Evolutionary conservation across 2,329 filamentous ascomycete genomes (phyloP).

Genomic region (Colletotrichum scovillei): DNA sequence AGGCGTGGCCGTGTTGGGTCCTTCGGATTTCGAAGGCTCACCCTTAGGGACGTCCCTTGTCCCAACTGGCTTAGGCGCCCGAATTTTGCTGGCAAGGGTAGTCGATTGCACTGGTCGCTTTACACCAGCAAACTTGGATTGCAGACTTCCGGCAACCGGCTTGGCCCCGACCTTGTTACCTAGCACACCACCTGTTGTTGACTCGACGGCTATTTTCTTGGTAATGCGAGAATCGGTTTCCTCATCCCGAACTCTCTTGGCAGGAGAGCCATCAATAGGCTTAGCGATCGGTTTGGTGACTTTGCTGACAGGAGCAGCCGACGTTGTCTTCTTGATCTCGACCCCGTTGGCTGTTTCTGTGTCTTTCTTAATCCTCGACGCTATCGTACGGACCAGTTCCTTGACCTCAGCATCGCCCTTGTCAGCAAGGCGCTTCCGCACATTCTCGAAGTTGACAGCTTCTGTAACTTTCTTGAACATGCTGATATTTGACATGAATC

Average conservation of each 20-base stretch:
- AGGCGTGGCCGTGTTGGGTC: conserved; percentile 15
- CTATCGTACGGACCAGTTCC: conserved; percentile 68
- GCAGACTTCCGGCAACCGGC: conserved; percentile 44
- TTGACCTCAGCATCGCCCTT: conserved; percentile 75
- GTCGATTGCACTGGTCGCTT: conserved; percentile 40
- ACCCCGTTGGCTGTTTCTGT: conserved; percentile 40
- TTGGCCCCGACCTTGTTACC: conserved; percentile 53
- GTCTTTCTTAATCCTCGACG: conserved; percentile 56
- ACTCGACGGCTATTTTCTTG: conserved; percentile 57
- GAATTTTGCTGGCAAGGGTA: conserved; percentile 61
- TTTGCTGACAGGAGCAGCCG: conserved; percentile 30
- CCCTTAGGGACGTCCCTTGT: conserved; percentile 38
- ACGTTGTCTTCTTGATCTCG: conserved; percentile 39
- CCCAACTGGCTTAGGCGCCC: conserved; percentile 50
- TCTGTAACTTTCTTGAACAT: conserved; percentile 72
- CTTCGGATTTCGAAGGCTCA: conserved; percentile 36
- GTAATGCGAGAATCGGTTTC: conserved; percentile 51
- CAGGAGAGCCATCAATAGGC: conserved; percentile 42
- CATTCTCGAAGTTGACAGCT: conserved; percentile 73
- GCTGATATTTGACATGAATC: conserved; percentile 71
- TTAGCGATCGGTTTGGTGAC: conserved; percentile 46
- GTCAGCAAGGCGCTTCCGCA: conserved; percentile 71
- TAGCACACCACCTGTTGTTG: conserved; percentile 46
- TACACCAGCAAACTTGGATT: conserved; percentile 43
- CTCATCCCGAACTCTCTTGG: conserved; percentile 54